These are phyloP conservation scores for Aspergillus sp. DNA, from an alignment of 2,329 filamentous ascomycete species.

Conservation along the genomic window DNA sequence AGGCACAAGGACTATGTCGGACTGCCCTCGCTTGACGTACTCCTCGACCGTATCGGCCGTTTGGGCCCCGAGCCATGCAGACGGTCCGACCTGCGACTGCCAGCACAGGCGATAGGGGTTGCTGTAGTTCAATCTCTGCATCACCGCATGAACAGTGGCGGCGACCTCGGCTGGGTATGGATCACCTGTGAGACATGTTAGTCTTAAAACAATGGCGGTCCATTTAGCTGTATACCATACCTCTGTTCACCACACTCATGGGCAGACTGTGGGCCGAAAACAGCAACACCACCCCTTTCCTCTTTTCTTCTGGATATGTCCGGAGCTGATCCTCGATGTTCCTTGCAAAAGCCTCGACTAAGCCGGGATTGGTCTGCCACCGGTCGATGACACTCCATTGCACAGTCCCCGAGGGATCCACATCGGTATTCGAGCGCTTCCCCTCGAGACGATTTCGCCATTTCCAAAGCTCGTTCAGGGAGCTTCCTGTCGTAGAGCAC, in stretches of 20 bases:
- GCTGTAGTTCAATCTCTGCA: constrained; percentile 75
- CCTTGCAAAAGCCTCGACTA: constrained; percentile 84
- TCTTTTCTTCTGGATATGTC: constrained; percentile 72
- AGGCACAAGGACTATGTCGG: constrained; percentile 80
- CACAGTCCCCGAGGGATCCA: constrained; percentile 58
- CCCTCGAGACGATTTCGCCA: constrained; percentile 81
- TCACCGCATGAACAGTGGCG: constrained; percentile 93
- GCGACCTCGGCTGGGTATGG: constrained; percentile 93
- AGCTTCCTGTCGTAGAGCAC: constrained; percentile 93
- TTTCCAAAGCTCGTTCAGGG: constrained; percentile 95
- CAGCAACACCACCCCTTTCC: constrained; percentile 72
- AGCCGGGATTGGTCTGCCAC: constrained; percentile 84
- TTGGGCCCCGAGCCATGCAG: constrained; percentile 90
- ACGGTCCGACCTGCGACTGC: constrained; percentile 96
- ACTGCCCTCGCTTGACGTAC: constrained; percentile 84
- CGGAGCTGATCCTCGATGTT: constrained; percentile 81
- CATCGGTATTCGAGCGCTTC: constrained; percentile 48
- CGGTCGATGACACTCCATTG: constrained; percentile 96
- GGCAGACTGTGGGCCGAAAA: constrained; percentile 95
- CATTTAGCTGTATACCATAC: constrained; percentile 36
- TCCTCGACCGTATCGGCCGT: constrained; percentile 79
- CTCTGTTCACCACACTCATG: constrained; percentile 94
- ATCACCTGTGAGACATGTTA: constrained; percentile 52
- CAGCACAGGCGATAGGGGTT: constrained; percentile 92
- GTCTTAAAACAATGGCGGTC: background rate